Conservation (phyloP, 495 filamentous ascomycete species). For the Talaromyces nanjingensis region DNA sequence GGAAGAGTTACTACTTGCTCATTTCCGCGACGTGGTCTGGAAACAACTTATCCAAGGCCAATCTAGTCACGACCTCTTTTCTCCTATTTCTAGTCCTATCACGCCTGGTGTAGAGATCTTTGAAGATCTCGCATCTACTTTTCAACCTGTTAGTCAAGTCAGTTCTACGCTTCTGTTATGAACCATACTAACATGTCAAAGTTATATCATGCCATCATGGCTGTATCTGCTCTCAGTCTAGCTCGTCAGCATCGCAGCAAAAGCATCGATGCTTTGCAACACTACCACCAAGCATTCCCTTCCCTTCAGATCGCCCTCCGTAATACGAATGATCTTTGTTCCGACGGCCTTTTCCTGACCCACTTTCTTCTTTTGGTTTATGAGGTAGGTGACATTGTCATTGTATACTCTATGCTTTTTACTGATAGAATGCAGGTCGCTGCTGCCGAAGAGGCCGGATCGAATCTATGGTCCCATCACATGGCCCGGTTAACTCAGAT, state of each 20-base stretch:
- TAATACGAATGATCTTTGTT: conserved; percentile 43
- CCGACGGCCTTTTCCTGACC: conserved; percentile 50
- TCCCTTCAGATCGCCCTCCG: conserved; percentile 39
- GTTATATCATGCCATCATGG: conserved; percentile 57
- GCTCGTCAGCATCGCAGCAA: conserved; percentile 38
- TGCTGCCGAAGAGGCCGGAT: conserved; percentile 35
- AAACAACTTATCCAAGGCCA: conserved; percentile 25
- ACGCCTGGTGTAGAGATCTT: conserved; percentile 35
- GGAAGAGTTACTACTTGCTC: conserved; percentile 31
- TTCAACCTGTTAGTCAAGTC: conserved; percentile 41
- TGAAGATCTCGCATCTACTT: conserved; percentile 40
- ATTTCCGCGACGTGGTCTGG: conserved; percentile 40
- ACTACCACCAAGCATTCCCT: conserved; percentile 49
- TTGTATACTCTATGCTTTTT: background rate
- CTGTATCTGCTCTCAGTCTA: conserved; percentile 49
- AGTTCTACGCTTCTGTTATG: background rate
- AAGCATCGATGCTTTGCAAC: conserved; percentile 43
- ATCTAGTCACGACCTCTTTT: conserved; percentile 5
- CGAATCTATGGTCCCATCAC: conserved; percentile 50
- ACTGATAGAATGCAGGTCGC: conserved; percentile 31
- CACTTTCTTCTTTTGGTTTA: conserved; percentile 57
- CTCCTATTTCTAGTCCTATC: conserved; percentile 4
- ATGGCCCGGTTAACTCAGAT: conserved; percentile 48
- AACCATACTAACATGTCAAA: conserved; percentile 9
- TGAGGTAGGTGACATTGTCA: conserved; percentile 33